Conservation (phyloP, 768 basidiomycete species). For the Psilocybe tampanensis region DNA sequence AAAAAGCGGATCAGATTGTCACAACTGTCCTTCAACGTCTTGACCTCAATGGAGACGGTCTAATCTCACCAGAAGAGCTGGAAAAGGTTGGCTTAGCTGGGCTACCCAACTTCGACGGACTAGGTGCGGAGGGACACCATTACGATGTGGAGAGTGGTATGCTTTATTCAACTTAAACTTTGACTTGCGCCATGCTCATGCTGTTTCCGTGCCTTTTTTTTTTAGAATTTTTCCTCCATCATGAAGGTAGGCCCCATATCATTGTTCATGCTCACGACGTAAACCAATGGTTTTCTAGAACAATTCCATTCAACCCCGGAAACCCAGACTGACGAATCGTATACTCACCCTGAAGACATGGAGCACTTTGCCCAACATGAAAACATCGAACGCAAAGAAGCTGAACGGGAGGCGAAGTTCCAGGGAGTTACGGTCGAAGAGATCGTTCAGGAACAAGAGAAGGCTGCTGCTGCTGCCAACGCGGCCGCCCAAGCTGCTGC, state of each 20-base stretch:
- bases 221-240: constrained; percentile 92
- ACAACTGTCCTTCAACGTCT: constrained; percentile 66
- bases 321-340: constrained; percentile 95
- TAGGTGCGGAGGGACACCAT: constrained; percentile 92
- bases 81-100: constrained; percentile 70
- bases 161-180: constrained; percentile 24
- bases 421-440: constrained; percentile 83
- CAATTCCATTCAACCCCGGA: constrained; percentile 95
- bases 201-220: no score
- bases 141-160: constrained; percentile 89
- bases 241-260: constrained; percentile 88
- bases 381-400: constrained; percentile 81
- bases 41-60: constrained; percentile 78
- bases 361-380: constrained; percentile 94
- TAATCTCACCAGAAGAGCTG: constrained; percentile 71
- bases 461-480: constrained; percentile 27
- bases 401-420: constrained; percentile 79
- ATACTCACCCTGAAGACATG: constrained; percentile 89
- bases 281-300: constrained; percentile 46
- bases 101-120: constrained; percentile 78
- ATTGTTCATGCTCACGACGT: background rate
- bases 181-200: background rate
- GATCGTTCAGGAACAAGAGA: constrained; percentile 56
- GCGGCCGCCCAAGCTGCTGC: constrained; percentile 19
- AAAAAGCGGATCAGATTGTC: constrained; percentile 81